A percentile compares a stretch with the other conserved stretches of the same genome.
phyloP scores from a whole-genome alignment of 495 filamentous ascomycete genomes.

The Friedmanniomyces simplex region DNA sequence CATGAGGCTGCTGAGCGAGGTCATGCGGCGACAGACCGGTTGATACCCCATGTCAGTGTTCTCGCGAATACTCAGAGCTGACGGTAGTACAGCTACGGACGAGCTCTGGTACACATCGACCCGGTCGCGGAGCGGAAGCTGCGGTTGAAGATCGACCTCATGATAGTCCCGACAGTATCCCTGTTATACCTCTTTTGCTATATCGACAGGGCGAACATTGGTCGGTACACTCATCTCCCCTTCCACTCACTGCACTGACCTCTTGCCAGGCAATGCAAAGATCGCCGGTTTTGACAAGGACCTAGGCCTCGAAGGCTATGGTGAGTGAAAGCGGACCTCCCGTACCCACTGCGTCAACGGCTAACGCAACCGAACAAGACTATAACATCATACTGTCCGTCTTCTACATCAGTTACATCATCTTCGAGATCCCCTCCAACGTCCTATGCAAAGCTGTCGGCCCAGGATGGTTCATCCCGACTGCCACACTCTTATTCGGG shows the following conservation, averaged over 20 bases:
- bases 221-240: conserved; percentile 7
- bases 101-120: conserved; percentile 38
- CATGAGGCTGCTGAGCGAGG: conserved; percentile 48
- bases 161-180: conserved; percentile 52
- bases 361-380: too few species aligned
- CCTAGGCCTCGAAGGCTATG: conserved; percentile 44
- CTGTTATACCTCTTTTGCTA: conserved; percentile 55
- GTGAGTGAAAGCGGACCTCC: too few species aligned
- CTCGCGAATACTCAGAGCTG: too few species aligned
- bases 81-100: too few species aligned
- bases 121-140: conserved; percentile 36
- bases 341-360: too few species aligned
- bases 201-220: conserved; percentile 45
- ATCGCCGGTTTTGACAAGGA: conserved; percentile 52
- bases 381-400: conserved; percentile 62
- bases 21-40: conserved; percentile 51
- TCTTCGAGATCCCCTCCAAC: conserved; percentile 32
- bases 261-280: conserved; percentile 16
- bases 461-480: conserved; percentile 49
- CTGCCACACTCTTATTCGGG: conserved; percentile 39
- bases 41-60: too few species aligned
- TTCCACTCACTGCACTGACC: background rate
- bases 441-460: conserved; percentile 49
- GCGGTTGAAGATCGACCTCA: conserved; percentile 45
- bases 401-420: conserved; percentile 56